These are phyloP conservation scores for Penicillium carneum DNA, from an alignment of 2,329 filamentous ascomycete species.

Conservation along the genomic window DNA sequence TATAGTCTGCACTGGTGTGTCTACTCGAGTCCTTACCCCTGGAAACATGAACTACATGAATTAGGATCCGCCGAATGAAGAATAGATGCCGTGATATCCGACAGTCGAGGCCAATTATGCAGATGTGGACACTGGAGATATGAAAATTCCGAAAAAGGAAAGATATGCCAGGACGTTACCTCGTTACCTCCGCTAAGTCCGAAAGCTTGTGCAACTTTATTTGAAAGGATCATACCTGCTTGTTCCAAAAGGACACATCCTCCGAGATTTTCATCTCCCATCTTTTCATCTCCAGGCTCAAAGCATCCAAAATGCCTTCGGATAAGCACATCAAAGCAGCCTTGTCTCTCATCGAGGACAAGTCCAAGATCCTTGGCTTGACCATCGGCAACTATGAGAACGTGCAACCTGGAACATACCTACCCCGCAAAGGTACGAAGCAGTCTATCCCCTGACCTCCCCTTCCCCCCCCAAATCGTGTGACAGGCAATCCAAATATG, in stretches of 20 bases:
- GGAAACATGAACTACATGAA: neutral
- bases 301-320: conserved; percentile 27
- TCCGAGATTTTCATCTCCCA: neutral
- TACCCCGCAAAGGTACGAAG: conserved; percentile 42
- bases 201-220: conserved; percentile 15
- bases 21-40: conserved; percentile 40
- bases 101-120: neutral
- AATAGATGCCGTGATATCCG: neutral
- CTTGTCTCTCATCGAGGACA: conserved; percentile 41
- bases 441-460: rapidly evolving
- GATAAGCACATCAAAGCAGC: conserved; percentile 26
- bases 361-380: conserved; percentile 45
- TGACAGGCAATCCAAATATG: neutral
- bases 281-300: neutral
- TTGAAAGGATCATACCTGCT: neutral
- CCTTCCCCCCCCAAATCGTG: neutral
- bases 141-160: neutral
- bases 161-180: neutral
- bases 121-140: too few relatives aligned
- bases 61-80: neutral
- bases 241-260: neutral
- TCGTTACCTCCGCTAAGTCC: conserved; percentile 18
- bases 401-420: conserved; percentile 42
- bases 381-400: conserved; percentile 36
- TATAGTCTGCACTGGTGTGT: conserved; percentile 41